Conservation (phyloP, 305 asterid species). For the Euphrasia arctica region DNA sequence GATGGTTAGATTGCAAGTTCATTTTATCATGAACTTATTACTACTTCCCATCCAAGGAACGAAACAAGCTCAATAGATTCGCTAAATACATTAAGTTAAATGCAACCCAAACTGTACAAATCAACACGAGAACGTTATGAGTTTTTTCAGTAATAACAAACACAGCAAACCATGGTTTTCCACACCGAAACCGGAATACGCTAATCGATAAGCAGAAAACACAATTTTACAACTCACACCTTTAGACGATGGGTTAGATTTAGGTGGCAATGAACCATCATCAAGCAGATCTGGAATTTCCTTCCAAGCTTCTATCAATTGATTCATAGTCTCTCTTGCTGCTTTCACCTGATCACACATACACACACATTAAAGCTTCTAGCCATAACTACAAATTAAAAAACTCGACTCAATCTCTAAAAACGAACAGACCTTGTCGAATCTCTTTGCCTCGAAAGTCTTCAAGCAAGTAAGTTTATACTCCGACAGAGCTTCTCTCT, state of each 20-base stretch:
- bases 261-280: slow-evolving; percentile 44
- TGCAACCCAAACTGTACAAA: not conserved
- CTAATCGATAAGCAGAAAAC: slow-evolving; percentile 12
- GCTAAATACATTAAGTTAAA: not conserved
- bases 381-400: not conserved
- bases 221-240: slow-evolving; percentile 32
- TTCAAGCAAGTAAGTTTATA: slow-evolving; percentile 59
- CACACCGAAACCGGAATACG: slow-evolving; percentile 9
- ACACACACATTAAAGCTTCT: not conserved
- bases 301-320: slow-evolving; percentile 81
- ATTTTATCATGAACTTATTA: not conserved
- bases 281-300: slow-evolving; percentile 66
- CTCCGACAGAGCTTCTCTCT: slow-evolving; percentile 50
- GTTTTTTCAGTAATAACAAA: not conserved
- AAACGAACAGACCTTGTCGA: slow-evolving; percentile 59
- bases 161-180: not conserved
- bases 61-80: not conserved
- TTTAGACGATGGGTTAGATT: slow-evolving; percentile 55
- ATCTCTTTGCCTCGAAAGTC: slow-evolving; percentile 77
- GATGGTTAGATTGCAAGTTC: slow-evolving; percentile 3
- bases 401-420: slow-evolving; percentile 15
- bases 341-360: slow-evolving; percentile 64
- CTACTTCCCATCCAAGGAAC: not conserved
- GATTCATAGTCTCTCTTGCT: slow-evolving; percentile 80
- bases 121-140: slow-evolving; percentile 12